A percentile compares a stretch with the other conserved stretches of the same genome.
These are phyloP conservation scores for Fusarium nisikadoi DNA, from an alignment of 2,329 filamentous ascomycete genomes.

Conservation along the genomic window DNA sequence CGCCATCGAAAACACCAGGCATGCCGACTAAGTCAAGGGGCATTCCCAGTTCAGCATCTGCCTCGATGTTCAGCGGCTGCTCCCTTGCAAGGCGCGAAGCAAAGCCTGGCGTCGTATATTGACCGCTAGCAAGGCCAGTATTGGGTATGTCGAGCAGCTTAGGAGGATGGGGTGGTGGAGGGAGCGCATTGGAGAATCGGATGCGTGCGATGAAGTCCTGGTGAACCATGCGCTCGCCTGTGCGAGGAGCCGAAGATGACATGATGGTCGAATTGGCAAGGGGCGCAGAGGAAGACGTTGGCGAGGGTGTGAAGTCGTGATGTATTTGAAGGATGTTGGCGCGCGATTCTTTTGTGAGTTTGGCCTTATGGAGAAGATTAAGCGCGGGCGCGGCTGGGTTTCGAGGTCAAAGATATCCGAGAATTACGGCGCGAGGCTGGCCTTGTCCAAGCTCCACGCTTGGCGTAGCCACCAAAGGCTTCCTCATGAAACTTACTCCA, in stretches of 20 bases:
- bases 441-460: slow-evolving; percentile 31
- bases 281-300: slow-evolving; percentile 11
- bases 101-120: slow-evolving; percentile 92
- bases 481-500: background rate
- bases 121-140: slow-evolving; percentile 83
- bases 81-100: slow-evolving; percentile 89
- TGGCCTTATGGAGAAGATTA: slow-evolving; percentile 32
- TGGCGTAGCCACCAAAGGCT: background rate
- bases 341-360: slow-evolving; percentile 7
- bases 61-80: slow-evolving; percentile 95
- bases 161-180: slow-evolving; percentile 91
- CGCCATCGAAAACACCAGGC: slow-evolving; percentile 92
- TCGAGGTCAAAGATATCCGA: slow-evolving; percentile 35
- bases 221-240: slow-evolving; percentile 73
- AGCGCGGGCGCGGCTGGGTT: slow-evolving; percentile 37
- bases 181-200: slow-evolving; percentile 94
- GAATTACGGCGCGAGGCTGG: slow-evolving; percentile 42
- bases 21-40: slow-evolving; percentile 94
- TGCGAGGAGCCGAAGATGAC: slow-evolving; percentile 46
- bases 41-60: slow-evolving; percentile 98
- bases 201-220: slow-evolving; percentile 98
- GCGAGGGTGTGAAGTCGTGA: slow-evolving; percentile 1
- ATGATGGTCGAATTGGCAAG: slow-evolving; percentile 32
- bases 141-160: slow-evolving; percentile 98
- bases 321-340: background rate